Evolutionary conservation across 2,329 filamentous ascomycete species (phyloP), one percentile per base, ranked within the genome.

Genomic region (Penicillium sp.): DNA sequence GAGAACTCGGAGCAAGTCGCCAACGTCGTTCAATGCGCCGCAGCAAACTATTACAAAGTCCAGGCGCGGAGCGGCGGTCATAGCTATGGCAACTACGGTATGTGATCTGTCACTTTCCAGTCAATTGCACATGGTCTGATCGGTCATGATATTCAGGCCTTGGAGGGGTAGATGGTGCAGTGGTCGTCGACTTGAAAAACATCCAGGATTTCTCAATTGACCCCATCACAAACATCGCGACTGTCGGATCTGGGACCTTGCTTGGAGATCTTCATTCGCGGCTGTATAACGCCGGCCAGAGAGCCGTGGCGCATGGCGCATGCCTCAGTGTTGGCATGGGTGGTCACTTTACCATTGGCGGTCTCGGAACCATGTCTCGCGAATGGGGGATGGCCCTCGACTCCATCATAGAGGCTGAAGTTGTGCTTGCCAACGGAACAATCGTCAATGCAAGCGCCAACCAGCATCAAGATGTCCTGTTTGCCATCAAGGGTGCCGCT

Each of bases 311-410:
- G 7, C 77, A 79, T 51, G 77, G 77, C 4, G 69, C 71, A 15
- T 78, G 73, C 42, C 73, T 73, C 2, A 67, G 73, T n/a, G 72
- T 79, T 12, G 76, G 76, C 7, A 67, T 71, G 5, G 77, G 77
- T 3, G 77, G 77, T 2, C 77, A 79, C 60, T 69, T 75, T 11
- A 78, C 76, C 2, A 75, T 77, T 37, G 76, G 76, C 3, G 76
- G 76, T 2, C 64, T 74, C 1, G 76, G 76, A 20, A 64, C 69
- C 1, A 82, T 70, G 74, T 82, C 54, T 2, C 76, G 84, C 4
- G 73, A 78, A 34, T 84, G 81, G 78, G 83, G 84, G 17, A 71
- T 82, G 2, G 76, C 82, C 1, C 73, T 85, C 48, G 84, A 86
- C 59, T 78, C 79, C 25, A 76, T 86, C 20, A 66, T 79, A 10